Conservation (phyloP, 176 grass and related monocot species). For the Tuctoria greenei region DNA sequence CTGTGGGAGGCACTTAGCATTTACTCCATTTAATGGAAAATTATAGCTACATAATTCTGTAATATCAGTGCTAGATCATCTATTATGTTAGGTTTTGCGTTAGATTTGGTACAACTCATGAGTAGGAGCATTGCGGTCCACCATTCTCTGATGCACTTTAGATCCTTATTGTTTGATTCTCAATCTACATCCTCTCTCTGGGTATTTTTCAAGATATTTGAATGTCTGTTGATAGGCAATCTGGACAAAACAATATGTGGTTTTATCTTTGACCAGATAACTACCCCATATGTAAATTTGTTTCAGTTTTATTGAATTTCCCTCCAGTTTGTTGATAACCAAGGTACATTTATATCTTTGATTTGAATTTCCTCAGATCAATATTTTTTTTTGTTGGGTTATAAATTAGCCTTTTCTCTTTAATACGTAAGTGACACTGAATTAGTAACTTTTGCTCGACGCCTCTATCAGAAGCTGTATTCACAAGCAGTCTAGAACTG, state of each 20-base stretch:
- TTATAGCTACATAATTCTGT: slow-evolving; percentile 14
- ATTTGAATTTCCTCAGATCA: no score
- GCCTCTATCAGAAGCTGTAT: background rate
- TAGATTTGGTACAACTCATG: background rate
- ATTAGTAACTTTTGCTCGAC: background rate
- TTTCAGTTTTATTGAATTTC: no score
- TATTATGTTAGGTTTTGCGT: background rate
- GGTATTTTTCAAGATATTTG: no score
- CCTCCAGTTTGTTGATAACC: no score
- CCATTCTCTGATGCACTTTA: slow-evolving; percentile 6
- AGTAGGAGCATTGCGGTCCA: background rate
- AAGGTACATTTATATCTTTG: no score
- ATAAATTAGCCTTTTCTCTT: background rate
- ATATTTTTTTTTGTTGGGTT: background rate
- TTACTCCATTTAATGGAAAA: slow-evolving; percentile 13
- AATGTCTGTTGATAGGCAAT: no score
- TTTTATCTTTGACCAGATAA: background rate
- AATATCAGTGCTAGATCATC: slow-evolving; percentile 21
- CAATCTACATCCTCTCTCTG: no score
- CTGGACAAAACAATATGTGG: no score
- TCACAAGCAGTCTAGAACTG: background rate
- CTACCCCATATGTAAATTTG: no score
- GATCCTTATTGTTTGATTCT: background rate
- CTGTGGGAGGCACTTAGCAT: background rate
- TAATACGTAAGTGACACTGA: background rate